Base-by-base conservation (phyloP, 1,284 basidiomycete species). In the Earliella scabrosa region DNA sequence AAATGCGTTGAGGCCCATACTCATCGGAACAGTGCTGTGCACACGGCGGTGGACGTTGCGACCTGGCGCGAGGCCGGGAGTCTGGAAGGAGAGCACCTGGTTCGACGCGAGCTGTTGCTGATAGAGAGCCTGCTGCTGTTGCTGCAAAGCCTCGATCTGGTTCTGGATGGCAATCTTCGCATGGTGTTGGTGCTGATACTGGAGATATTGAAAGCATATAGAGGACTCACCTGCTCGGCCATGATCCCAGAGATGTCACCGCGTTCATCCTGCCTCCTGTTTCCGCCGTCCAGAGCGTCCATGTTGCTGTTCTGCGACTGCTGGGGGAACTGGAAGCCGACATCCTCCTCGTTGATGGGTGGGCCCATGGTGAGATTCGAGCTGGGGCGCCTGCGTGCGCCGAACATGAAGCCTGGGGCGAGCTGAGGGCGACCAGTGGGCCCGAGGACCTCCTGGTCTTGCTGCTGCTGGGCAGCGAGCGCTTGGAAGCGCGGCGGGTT, bases 61-160 rank as follows among this genome's bases (percentile, higher is more conserved):
- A 60, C 77, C 80, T n/a, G 87, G 86, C 43, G 78, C 86, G 56
- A 92, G 78, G 6, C 89, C 88, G 39, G 87, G 76, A 49, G 85
- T 85, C 70, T 87, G 83, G 75, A 88, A 83, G 24, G 60, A 59
- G 46, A 91, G 76, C 58, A 87, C 85, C 63, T 85, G 87, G 66
- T 86, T 89, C 24, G 87, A 89, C 14, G 89, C 89, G 52, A 93
- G 78, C 68, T 95, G 92, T 62, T 92, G 90, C 68, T 94, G 90
- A 72, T 95, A 90, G 38, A 97, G 80, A 65, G 93, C 87, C 67
- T 95, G 93, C 68, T 96, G 90, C 46, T 95, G 90, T 45, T 93
- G 92, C 69, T 96, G 94, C 46, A 96, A 77, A 9, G 86, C 91
- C 73, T 96, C 94, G 58, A 97, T 97, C 74, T 96, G 92, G 65